Evolutionary conservation across 73 alveolate genomes (phyloP).

Genomic region (Paramecium sexaurelia): DNA sequence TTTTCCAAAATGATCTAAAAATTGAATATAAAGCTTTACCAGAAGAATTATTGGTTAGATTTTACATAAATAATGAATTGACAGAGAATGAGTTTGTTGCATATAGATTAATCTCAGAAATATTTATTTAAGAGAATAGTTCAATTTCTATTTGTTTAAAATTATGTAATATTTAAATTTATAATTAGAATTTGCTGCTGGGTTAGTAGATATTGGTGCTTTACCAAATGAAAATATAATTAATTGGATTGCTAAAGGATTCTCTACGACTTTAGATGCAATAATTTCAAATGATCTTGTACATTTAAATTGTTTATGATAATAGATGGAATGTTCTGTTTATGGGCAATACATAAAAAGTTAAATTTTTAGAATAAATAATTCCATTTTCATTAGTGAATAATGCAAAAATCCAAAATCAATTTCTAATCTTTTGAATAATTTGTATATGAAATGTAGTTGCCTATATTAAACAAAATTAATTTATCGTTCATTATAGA

Average conservation of each 20-base stretch:
- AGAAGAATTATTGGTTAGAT: neutral
- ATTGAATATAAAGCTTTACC: slow-evolving; percentile 5
- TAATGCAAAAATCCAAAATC: neutral
- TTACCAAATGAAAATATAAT: neutral
- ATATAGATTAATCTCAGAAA: neutral
- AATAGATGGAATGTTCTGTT: neutral
- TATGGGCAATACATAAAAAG: neutral
- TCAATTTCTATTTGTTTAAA: neutral
- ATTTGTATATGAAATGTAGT: neutral
- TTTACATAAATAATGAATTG: neutral
- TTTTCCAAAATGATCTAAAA: neutral
- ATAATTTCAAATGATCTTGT: neutral
- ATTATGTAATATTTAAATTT: neutral
- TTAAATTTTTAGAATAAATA: neutral
- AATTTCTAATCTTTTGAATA: neutral
- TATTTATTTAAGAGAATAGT: neutral
- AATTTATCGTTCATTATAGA: too few species aligned
- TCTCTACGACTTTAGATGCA: neutral
- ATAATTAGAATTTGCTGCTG: neutral
- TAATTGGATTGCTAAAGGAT: neutral
- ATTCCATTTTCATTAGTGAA: neutral
- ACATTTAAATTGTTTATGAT: neutral
- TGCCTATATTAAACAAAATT: neutral
- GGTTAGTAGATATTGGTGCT: neutral
- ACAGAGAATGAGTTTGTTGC: neutral